Percentiles rank a stretch among this genome's conserved stretches.
Evolutionary conservation across 225 moss, liverwort and hornwort genomes (phyloP).

Genomic region (Marchantia paleacea): DNA sequence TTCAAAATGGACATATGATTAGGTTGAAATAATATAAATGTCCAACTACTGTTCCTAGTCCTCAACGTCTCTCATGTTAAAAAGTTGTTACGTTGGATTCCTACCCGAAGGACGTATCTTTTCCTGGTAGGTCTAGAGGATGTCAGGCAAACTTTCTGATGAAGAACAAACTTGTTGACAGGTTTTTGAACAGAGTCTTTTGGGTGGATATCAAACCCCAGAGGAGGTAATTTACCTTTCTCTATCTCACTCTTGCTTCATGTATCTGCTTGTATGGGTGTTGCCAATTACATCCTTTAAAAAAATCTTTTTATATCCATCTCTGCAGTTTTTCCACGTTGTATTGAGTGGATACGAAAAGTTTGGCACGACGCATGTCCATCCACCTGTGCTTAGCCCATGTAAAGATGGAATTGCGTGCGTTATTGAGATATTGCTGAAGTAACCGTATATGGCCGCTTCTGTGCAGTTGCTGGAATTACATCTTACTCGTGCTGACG

Average conservation of each 20-base stretch:
- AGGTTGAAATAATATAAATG: no score
- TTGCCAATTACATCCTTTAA: not conserved
- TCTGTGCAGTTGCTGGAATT: slow-evolving; percentile 62
- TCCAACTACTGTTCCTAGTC: no score
- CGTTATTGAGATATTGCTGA: not conserved
- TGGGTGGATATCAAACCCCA: slow-evolving; percentile 68
- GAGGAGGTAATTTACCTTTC: slow-evolving; percentile 57
- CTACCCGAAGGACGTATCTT: not conserved
- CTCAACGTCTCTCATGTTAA: no score
- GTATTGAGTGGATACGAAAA: not conserved
- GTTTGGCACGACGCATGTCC: not conserved
- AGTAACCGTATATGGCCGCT: not conserved
- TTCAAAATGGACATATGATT: no score
- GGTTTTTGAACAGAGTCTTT: slow-evolving; percentile 86
- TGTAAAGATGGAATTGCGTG: not conserved
- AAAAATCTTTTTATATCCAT: not conserved
- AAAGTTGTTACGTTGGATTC: not conserved
- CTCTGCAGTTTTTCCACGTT: no score
- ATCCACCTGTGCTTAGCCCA: not conserved
- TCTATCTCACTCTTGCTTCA: not conserved
- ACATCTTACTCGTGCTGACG: slow-evolving; percentile 73
- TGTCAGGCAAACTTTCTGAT: not conserved
- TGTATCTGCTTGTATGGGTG: not conserved
- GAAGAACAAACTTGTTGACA: slow-evolving; percentile 34
- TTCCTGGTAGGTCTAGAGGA: not conserved